These are phyloP conservation scores for Jackrogersella multiformis DNA, from an alignment of 495 filamentous ascomycete species.

Conservation along the genomic window DNA sequence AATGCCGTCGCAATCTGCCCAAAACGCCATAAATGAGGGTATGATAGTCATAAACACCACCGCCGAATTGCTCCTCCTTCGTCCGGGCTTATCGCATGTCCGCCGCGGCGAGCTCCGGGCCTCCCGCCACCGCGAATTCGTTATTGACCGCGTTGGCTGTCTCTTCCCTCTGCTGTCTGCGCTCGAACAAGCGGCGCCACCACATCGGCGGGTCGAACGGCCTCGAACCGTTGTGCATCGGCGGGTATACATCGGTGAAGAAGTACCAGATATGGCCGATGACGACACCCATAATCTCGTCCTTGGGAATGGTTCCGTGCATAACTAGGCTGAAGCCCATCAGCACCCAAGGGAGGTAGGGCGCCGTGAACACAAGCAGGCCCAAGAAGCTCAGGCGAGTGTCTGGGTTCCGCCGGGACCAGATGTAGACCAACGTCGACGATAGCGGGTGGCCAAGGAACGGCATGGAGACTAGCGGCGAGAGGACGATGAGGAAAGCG, in stretches of 20 bases:
- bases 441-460: constrained; percentile 92
- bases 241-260: constrained; percentile 95
- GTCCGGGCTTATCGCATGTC: constrained; percentile 38
- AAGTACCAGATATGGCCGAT: constrained; percentile 99
- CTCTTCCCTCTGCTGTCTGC: constrained; percentile 54
- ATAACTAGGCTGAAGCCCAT: constrained; percentile 88
- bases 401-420: constrained; percentile 93
- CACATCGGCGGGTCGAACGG: constrained; percentile 91
- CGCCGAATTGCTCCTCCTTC: neutral
- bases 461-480: constrained; percentile 84
- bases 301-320: constrained; percentile 88
- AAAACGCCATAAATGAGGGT: constrained; percentile 43
- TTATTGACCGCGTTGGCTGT: constrained; percentile 60
- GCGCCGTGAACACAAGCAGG: constrained; percentile 87
- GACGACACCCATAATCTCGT: constrained; percentile 92
- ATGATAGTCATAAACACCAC: constrained; percentile 28
- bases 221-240: constrained; percentile 82
- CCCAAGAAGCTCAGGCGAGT: constrained; percentile 91
- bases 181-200: constrained; percentile 89
- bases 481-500: constrained; percentile 76
- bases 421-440: constrained; percentile 95
- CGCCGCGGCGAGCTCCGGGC: constrained; percentile 50
- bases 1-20: constrained; percentile 24
- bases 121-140: constrained; percentile 62
- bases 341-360: constrained; percentile 95